Evolutionary conservation across 257 asterid species (phyloP).

Genomic region (Gentiana macrophylla): DNA sequence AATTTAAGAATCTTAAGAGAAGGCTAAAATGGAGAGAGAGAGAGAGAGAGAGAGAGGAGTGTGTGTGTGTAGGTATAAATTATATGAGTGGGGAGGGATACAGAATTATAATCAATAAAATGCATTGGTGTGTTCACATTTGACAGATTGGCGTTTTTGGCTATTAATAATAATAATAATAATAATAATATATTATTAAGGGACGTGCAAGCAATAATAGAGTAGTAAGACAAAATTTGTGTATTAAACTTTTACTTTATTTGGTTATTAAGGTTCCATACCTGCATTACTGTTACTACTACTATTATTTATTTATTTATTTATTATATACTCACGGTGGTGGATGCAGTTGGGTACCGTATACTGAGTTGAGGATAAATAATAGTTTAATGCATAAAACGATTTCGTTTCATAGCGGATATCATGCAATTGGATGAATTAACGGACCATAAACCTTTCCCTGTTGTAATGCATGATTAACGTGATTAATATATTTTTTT

Average conservation of each 20-base stretch:
- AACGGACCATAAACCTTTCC: no score
- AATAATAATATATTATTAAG: conserved; percentile 26
- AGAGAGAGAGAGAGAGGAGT: conserved; percentile 18
- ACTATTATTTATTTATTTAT: no score
- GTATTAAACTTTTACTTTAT: conserved; percentile 7
- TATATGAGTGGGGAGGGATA: conserved; percentile 15
- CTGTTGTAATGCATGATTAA: no score
- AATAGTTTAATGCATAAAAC: no score
- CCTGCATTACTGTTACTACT: no score
- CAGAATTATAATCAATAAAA: conserved; percentile 6
- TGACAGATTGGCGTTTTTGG: conserved; percentile 56
- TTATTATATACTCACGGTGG: no score
- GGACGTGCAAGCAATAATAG: conserved; percentile 56
- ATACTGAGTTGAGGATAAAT: no score
- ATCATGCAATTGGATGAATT: no score
- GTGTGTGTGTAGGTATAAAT: neutral
- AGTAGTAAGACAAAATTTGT: conserved; percentile 17
- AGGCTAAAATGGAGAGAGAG: conserved; percentile 11
- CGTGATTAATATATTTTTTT: no score
- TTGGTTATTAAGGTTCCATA: neutral
- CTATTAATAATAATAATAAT: no score
- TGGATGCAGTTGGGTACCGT: no score
- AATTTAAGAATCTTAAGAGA: neutral
- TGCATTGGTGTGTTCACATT: conserved; percentile 21
- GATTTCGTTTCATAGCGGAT: no score